A percentile compares a stretch with the other conserved stretches of the same genome.
Conservation (phyloP, 1,284 basidiomycete species). For the Cryptococcus amylolentus region DNA sequence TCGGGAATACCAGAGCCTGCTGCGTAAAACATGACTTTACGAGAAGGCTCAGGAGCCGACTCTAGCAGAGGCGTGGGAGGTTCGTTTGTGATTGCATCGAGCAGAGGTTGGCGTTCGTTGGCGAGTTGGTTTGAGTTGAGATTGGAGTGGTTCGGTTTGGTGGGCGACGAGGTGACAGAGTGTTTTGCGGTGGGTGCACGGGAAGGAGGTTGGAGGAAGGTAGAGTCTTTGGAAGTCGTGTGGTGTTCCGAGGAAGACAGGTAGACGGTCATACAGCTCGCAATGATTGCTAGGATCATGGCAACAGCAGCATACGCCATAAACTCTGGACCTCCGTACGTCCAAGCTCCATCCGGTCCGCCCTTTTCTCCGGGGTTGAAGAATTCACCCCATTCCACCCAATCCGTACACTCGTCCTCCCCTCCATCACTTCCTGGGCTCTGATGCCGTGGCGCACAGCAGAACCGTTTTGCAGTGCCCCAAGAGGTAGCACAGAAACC, state of each 20-base stretch:
- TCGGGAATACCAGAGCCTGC: conserved; percentile 96
- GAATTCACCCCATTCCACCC: conserved; percentile 68
- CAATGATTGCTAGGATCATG: conserved; percentile 54
- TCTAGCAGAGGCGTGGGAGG: conserved; percentile 13
- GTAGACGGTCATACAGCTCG: conserved; percentile 76
- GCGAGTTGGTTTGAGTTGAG: neutral
- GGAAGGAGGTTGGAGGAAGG: conserved; percentile 61
- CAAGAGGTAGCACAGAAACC: conserved; percentile 73
- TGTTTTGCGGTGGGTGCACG: conserved; percentile 37
- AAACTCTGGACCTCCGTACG: conserved; percentile 56
- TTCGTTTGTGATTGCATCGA: conserved; percentile 14
- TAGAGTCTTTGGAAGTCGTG: conserved; percentile 79
- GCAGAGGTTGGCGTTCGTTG: conserved; percentile 24
- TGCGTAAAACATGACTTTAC: conserved; percentile 81
- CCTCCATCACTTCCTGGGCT: conserved; percentile 19
- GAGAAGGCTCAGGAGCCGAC: conserved; percentile 33
- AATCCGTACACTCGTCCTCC: conserved; percentile 61
- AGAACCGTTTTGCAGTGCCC: conserved; percentile 76
- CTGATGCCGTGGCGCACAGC: conserved; percentile 57
- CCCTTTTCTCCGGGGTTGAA: conserved; percentile 30
- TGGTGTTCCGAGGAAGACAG: conserved; percentile 85
- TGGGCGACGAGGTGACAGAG: conserved; percentile 1
- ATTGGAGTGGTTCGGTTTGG: conserved; percentile 4
- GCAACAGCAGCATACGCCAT: conserved; percentile 71
- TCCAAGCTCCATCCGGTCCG: conserved; percentile 23